Base-by-base conservation (phyloP, 2,329 filamentous ascomycete species). In the Colletotrichum truncatum region DNA sequence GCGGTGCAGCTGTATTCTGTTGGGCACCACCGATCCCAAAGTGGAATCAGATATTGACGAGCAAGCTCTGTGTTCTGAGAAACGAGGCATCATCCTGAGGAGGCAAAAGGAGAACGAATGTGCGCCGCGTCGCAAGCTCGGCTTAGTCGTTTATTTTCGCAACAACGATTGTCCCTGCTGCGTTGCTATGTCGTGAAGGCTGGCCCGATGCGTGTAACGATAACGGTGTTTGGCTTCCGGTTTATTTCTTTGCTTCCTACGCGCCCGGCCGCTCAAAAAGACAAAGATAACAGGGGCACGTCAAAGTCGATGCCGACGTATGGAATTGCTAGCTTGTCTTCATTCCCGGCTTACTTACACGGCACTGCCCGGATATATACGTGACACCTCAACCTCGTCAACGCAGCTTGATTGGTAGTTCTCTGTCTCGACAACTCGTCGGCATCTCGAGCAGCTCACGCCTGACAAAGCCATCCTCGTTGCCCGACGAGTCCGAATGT, bases 321-420 rank as follows among this genome's bases (percentile, higher is more conserved):
- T 26, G 12, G 32, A 55, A 23, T 23, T 30, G 39, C 48, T 38
- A 36, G 55, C 56, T 64, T 25, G 25, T 41, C 25, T 57, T 46
- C 39, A 12, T 48, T 65, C 36, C 52, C 58, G 28, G 57, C 57
- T 62, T 66, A 32, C 49, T 55, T 62, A 48, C 39, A 54, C 23
- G 62, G 62, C 62, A 65, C 43, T 25, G 57, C 63, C 57, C 43
- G 51, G 48, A 55, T 55, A 55, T 62, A 51, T 65, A 62, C 49
- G 62, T 65, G 48, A 62, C 57, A 63, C 49, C 58, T 36, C 39
- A 51, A 63, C 49, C 32, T 54, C 51, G 30, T 56, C 49, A 46
- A 28, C 36, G 28, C 39, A 18, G 45, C 23, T 45, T 66, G 57
- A 66, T 66, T 63, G 57, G 63, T 34, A 51, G 28, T n/a, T 16